Base-by-base conservation (phyloP, 225 moss, liverwort and hornwort genomes). In the Takakia lepidozioides region DNA sequence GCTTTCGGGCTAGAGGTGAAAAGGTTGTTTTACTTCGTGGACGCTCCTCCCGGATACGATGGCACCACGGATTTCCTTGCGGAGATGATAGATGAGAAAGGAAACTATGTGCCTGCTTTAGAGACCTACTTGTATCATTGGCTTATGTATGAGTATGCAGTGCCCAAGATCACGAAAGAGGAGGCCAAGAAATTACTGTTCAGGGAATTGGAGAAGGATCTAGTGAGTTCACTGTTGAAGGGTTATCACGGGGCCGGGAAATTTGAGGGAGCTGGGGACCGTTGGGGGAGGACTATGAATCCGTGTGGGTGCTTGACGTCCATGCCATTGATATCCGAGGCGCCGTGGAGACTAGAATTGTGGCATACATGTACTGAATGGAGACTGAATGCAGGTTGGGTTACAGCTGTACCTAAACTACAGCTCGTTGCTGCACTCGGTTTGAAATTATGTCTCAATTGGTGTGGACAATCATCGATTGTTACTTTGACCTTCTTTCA, bases 131-230 rank as follows among this genome's bases (percentile, higher is more conserved):
- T 55, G 28, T 55, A 48, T 29, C 62, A 62, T 10, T 62, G 62
- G 62, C 47, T 62, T 4, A 55, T 62, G 48, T 55, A 62, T 3
- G 54, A 62, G 48, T 62, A 62, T 17, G 54, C 62, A 14, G 24
- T 48, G 20, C 47, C 62, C 5, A 62, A 54, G 62, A 54, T 13
- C 2, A 39, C 23, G 7, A 25, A 39, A 19, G 54, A 40, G 2
- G 44, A 38, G 20, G 46, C 53, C n/a, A 48, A 54, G 54, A 7
- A 29, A 5, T 25, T 46, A 3, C 38, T 54, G 23, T 46, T 62
- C 54, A 40, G 3, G 15, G 37, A 54, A 25, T 47, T 62, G 9
- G 36, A 30, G 16, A 46, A 2, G 16, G 28, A 25, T 29, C 29
- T 14, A 7, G 46, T 5, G 28, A 47, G 30, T 17, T 29, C 52